Evolutionary conservation across 2,329 filamentous ascomycete genomes (phyloP), one percentile per base, ranked within the genome.

Genomic region (Rugonectria rugulosa): DNA sequence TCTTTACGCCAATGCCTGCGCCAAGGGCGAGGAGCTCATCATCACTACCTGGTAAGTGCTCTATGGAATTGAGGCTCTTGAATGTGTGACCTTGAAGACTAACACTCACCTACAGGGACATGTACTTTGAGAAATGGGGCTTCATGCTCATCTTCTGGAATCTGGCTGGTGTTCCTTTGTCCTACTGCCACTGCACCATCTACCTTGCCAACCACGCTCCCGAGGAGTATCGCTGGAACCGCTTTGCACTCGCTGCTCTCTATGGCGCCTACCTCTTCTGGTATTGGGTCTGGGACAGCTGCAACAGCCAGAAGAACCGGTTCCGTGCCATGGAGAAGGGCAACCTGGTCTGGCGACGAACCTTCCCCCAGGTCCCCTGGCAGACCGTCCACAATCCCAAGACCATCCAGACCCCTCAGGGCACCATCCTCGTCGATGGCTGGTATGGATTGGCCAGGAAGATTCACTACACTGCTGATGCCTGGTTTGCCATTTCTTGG

Each of bases 71-170:
- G 32, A 5, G 8, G 11, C 23, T 4, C 6, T 7, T 24, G 15
- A 6, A 14, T 19, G 4, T 10, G 3, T 17, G 9, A 4, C 15
- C 34, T n/a, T 24, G 19, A 44, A 10, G 5, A 14, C 31, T 60
- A 43, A 59, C 43, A 21, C 5, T 23, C 9, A 10, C 24, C 3
- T n/a, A n/a, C 12, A 74, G 73, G 89, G 92, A 97, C 69, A 96
- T 97, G 89, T 96, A 96, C 80, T 94, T 92, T 68, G 92, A 97
- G 81, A 97, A 97, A 78, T 93, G 91, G 86, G 92, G 92, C 47
- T 97, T 97, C 80, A 97, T 97, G 92, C 85, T 97, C 64, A 96
- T 96, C 74, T 97, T 97, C 85, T 97, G 92, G 92, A 97, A 97
- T 76, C 81, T 97, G 72, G 92, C 92, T 41, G 92, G 92, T 64